phyloP scores from a whole-genome alignment of 2,329 filamentous ascomycete species.

The Exophiala sp. region DNA sequence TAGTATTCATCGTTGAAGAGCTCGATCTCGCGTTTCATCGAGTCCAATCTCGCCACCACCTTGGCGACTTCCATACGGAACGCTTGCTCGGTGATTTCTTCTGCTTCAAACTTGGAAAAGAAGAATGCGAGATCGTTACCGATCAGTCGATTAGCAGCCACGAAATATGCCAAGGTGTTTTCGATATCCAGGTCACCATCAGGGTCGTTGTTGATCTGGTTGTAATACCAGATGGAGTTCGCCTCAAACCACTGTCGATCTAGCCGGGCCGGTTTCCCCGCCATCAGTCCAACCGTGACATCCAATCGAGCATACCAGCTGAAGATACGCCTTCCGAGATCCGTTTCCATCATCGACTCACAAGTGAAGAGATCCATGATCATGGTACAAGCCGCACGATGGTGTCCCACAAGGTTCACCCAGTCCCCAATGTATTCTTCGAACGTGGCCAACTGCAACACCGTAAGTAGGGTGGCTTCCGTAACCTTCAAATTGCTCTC shows the following conservation, averaged over 20 bases:
- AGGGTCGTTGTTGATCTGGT: constrained; percentile 55
- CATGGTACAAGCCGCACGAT: constrained; percentile 80
- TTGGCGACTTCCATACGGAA: constrained; percentile 58
- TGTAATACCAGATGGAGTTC: constrained; percentile 57
- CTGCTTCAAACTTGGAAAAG: constrained; percentile 58
- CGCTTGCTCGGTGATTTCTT: constrained; percentile 56
- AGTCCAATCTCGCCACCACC: constrained; percentile 43
- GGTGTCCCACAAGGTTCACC: constrained; percentile 87
- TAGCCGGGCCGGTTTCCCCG: constrained; percentile 67
- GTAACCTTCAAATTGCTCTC: constrained; percentile 64
- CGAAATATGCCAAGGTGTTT: constrained; percentile 62
- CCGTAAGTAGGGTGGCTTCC: constrained; percentile 72
- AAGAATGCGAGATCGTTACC: constrained; percentile 75
- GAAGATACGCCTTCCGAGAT: constrained; percentile 66
- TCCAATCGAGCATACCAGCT: constrained; percentile 92
- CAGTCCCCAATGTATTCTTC: constrained; percentile 96
- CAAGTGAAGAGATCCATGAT: constrained; percentile 72
- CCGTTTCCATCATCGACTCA: constrained; percentile 63
- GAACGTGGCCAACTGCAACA: constrained; percentile 85
- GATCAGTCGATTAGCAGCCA: constrained; percentile 63
- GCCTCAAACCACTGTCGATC: constrained; percentile 70
- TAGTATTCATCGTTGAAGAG: constrained; percentile 57
- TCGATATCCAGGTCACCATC: constrained; percentile 46
- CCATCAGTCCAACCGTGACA: constrained; percentile 74
- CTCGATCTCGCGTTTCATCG: constrained; percentile 50